These are phyloP conservation scores for Diaporthe eres DNA, from an alignment of 2,329 filamentous ascomycete genomes.

Conservation along the genomic window DNA sequence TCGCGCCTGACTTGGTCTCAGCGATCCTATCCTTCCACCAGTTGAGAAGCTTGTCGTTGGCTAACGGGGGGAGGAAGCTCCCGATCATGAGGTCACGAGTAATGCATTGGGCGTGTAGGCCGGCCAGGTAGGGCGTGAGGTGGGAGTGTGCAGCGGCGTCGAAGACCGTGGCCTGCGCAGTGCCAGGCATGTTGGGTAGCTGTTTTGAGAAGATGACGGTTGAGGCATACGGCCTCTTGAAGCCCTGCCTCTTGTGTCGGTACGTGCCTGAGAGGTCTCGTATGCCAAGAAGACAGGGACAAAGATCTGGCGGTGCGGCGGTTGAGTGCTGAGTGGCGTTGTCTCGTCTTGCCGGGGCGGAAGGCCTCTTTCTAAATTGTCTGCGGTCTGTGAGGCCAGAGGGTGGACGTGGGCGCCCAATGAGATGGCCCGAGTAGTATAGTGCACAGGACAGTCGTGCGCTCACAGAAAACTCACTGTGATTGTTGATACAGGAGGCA, in stretches of 20 bases:
- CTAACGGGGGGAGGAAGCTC: slow-evolving; percentile 72
- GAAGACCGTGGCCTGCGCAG: slow-evolving; percentile 55
- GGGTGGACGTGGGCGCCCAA: neutral
- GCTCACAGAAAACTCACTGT: neutral
- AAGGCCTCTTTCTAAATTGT: too few relatives aligned
- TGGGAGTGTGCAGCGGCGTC: slow-evolving; percentile 61
- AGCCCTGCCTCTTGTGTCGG: neutral
- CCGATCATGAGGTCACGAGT: slow-evolving; percentile 69
- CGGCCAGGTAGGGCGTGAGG: slow-evolving; percentile 69
- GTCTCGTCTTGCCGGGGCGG: neutral
- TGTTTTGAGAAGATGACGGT: neutral
- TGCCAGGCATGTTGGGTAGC: slow-evolving; percentile 12
- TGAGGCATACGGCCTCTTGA: neutral
- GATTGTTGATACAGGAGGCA: neutral
- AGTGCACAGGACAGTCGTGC: neutral
- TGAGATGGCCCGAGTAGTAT: neutral
- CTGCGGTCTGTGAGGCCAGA: neutral
- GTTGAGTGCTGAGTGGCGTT: neutral
- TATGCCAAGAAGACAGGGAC: neutral
- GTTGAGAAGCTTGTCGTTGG: slow-evolving; percentile 66
- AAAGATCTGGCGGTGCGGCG: neutral
- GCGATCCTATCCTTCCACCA: slow-evolving; percentile 70
- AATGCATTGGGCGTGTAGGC: slow-evolving; percentile 72
- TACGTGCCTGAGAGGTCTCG: neutral
- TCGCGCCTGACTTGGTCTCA: slow-evolving; percentile 59